Evolutionary conservation across 2,329 filamentous ascomycete species (phyloP).

Genomic region (Neofusicoccum kwambonambiense): DNA sequence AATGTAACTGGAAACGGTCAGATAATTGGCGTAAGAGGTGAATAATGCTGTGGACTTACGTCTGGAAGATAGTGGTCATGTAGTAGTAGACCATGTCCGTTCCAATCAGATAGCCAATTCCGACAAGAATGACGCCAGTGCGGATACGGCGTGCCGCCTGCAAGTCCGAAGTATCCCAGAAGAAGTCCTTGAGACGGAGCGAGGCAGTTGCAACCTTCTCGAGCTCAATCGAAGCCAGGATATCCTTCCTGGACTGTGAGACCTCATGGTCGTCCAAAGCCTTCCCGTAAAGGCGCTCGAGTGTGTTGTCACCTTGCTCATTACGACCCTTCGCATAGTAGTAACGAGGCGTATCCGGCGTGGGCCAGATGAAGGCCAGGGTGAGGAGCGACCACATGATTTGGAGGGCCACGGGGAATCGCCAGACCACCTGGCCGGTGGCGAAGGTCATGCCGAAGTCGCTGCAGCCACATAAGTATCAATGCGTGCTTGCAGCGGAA

Average conservation of each 20-base stretch:
- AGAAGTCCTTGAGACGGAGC: conserved; percentile 26
- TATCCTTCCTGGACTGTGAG: conserved; percentile 24
- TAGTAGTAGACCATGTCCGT: conserved; percentile 40
- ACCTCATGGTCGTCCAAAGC: conserved; percentile 21
- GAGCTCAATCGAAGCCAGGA: conserved; percentile 23
- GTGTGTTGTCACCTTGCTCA: conserved; percentile 26
- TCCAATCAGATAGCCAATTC: conserved; percentile 42
- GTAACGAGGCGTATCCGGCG: conserved; percentile 31
- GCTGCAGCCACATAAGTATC: conserved; percentile 4
- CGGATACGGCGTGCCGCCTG: conserved; percentile 31
- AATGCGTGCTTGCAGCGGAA: neutral
- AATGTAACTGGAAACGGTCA: conserved; percentile 24
- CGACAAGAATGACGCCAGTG: conserved; percentile 41
- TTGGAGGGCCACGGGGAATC: conserved; percentile 34
- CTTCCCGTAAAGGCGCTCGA: conserved; percentile 23
- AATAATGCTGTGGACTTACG: neutral
- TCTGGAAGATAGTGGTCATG: conserved; percentile 15
- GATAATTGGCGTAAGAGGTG: conserved; percentile 30
- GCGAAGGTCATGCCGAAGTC: conserved; percentile 34
- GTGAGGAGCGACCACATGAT: conserved; percentile 28
- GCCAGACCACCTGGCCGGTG: conserved; percentile 30
- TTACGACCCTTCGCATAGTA: conserved; percentile 25
- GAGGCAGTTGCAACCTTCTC: conserved; percentile 20
- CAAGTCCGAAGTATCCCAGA: conserved; percentile 22
- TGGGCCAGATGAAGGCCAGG: conserved; percentile 25